phyloP scores from a whole-genome alignment of 148 eudicot genomes.

The Chenopodium album region DNA sequence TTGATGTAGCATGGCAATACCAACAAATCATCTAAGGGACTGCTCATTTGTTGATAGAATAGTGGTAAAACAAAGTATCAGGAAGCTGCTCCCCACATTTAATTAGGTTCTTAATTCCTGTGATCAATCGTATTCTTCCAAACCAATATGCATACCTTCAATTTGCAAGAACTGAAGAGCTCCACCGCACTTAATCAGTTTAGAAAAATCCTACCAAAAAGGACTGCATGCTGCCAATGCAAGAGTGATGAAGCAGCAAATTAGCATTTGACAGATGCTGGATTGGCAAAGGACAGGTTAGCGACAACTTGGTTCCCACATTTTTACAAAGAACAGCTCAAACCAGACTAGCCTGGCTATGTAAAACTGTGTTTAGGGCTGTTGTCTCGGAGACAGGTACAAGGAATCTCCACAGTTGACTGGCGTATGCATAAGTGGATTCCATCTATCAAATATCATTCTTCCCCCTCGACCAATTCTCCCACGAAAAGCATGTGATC shows the following conservation, averaged over 20 bases:
- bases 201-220: not conserved
- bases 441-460: slow-evolving; percentile 90
- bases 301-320: not conserved
- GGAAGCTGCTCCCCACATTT: not conserved
- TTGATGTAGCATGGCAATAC: not conserved
- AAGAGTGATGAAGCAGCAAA: not conserved
- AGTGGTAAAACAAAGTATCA: slow-evolving; percentile 1
- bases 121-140: not conserved
- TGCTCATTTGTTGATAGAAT: not conserved
- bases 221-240: not conserved
- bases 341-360: slow-evolving; percentile 2
- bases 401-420: slow-evolving; percentile 51
- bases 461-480: slow-evolving; percentile 96
- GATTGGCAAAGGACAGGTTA: not conserved
- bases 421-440: slow-evolving; percentile 73
- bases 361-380: slow-evolving; percentile 34
- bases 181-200: not conserved
- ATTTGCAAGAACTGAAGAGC: not conserved
- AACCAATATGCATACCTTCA: not conserved
- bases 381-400: slow-evolving; percentile 56
- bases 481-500: slow-evolving; percentile 53
- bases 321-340: not conserved
- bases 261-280: not conserved
- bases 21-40: not conserved
- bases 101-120: not conserved